Evolutionary conservation across 164 flowering plant species (phyloP).

Genomic region (Piper longum): DNA sequence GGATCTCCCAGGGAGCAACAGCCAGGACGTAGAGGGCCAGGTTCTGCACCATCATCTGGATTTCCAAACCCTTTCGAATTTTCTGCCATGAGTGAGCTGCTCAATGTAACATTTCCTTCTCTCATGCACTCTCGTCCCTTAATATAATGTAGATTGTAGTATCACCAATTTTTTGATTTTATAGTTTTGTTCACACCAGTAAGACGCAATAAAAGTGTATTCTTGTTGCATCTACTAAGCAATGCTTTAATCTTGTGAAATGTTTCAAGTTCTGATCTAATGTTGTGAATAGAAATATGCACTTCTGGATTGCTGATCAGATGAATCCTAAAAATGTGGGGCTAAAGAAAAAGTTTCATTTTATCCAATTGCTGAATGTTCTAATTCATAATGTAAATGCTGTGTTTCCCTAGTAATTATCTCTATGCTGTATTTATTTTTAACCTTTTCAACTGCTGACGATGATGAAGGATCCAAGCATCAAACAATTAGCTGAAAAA

Average conservation of each 20-base stretch:
- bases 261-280: too few species aligned
- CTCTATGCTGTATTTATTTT: too few species aligned
- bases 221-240: not conserved
- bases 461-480: conserved; percentile 63
- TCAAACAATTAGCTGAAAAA: conserved; percentile 79
- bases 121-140: not conserved
- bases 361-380: too few species aligned
- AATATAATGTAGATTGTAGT: not conserved
- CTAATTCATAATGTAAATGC: too few species aligned
- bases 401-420: not conserved
- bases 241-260: too few species aligned
- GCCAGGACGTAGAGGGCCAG: conserved; percentile 15
- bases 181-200: not conserved
- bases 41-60: conserved; percentile 26
- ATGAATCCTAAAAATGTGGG: too few species aligned
- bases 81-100: conserved; percentile 66
- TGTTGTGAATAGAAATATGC: too few species aligned
- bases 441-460: not conserved
- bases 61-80: conserved; percentile 65
- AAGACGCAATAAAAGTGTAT: not conserved
- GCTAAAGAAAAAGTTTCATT: too few species aligned
- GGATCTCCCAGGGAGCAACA: conserved; percentile 18
- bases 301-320: too few species aligned
- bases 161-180: not conserved
- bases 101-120: conserved; percentile 35